Base-by-base conservation (phyloP, 2,329 filamentous ascomycete genomes). In the Botrytis deweyae region DNA sequence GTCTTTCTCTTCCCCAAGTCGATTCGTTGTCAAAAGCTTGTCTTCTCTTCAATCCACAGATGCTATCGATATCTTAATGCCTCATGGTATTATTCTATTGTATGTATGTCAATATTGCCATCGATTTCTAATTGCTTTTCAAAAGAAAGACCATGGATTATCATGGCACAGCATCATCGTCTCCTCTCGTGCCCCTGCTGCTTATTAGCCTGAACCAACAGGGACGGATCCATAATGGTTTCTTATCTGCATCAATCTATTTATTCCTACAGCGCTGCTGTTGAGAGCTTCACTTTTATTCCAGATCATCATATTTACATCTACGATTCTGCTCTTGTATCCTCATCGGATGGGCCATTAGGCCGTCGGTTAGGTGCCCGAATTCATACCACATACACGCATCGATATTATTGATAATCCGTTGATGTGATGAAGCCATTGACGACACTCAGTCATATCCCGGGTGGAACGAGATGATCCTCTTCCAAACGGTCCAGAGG, bases 131-230 rank as follows among this genome's bases (percentile, higher is more conserved):
- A 44, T 64, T 40, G 38, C 40, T 16, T 64, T 64, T n/a, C 40
- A 29, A 18, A 46, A 55, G 58, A 52, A 29, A 40, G 29, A 25
- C 62, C 40, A 49, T 38, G 22, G 49, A 64, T 63, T 63, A 55
- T 70, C n/a, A 59, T 36, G 52, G 52, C 67, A 65, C 44, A 58
- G 44, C 70, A 65, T 72, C 70, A 72, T 72, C 59, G 49, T 72
- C 25, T n/a, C 46, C 52, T 14, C n/a, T 44, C n/a, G 2, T 38
- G 29, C 55, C 69, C 61, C 61, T 55, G 42, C 14, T 38, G 36
- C 52, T 58, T 42, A 40, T 58, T n/a, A 7, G 25, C n/a, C 70
- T 58, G 25, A 55, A 10, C 59, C 22, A 49, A 33, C n/a, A 29
- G 29, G n/a, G 29, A 38, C 7, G 44, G 52, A 67, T 33, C 64